Evolutionary conservation across 768 basidiomycete genomes (phyloP), one percentile per base, ranked within the genome.

Genomic region (Boletus insuetus): DNA sequence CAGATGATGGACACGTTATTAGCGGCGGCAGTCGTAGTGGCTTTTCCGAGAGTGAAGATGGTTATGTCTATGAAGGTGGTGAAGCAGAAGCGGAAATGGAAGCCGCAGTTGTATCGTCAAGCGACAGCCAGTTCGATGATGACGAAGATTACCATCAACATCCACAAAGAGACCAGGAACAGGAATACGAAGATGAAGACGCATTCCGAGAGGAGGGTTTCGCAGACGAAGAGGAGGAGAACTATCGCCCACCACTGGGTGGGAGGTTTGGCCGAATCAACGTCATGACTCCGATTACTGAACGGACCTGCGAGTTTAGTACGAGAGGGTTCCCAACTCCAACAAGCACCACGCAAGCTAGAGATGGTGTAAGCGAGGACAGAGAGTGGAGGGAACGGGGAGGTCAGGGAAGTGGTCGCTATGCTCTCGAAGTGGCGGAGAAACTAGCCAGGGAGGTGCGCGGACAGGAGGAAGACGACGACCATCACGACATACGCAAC

Each of bases 251-350:
- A 17, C 86, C 88, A 29, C 75, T 87, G 48, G 87, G 86, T 16
- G 86, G 89, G 17, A 82, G 90, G 26, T 89, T 91, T 66, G 89
- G 88, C 35, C 78, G 81, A 54, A 90, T 98, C 73, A 86, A 89
- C 65, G 86, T 95, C 53, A 94, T 99, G 94, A 98, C 96, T 10
- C 96, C 97, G 3, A 98, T 98, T 70, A 92, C 92, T 13, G 97
- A 99, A 71, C 80, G 95, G 40, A 98, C 97, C 11, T 82, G 83
- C 64, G 97, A 98, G 71, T 95, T 78, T 67, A 87, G 84, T 61
- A 87, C 83, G 16, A 76, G 83, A 55, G 69, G 69, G 22, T 62
- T 73, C 39, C 71, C 73, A 44, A 64, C 71, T 55, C 56, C 75
- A 60, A 62, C 67, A 79, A 37, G 80, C 78, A 60, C 77, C 69